Evolutionary conservation across 495 filamentous ascomycete species (phyloP).

Genomic region (Halenospora varia): DNA sequence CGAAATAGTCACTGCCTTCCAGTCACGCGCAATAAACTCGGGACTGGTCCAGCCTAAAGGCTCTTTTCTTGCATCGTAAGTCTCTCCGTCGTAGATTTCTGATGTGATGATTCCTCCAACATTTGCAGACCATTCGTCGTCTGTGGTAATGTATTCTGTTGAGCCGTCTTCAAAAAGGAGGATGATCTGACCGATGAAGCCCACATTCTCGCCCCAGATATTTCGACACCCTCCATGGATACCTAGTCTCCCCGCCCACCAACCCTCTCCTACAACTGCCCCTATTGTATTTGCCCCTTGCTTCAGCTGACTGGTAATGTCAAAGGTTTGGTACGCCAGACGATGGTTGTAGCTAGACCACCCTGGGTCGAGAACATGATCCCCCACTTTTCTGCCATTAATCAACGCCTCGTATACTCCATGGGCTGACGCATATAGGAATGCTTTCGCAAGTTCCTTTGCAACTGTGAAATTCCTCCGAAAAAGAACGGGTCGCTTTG

Average conservation of each 20-base stretch:
- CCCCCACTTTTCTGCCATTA: constrained; percentile 43
- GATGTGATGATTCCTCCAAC: constrained; percentile 36
- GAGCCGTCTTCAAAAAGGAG: constrained; percentile 39
- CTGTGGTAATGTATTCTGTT: constrained; percentile 29
- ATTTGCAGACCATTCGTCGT: constrained; percentile 38
- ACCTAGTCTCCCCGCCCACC: constrained; percentile 47
- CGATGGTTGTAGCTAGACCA: constrained; percentile 49
- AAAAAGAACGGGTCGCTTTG: not conserved
- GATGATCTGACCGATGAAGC: constrained; percentile 40
- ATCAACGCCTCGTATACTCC: constrained; percentile 47
- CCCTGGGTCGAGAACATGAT: constrained; percentile 42
- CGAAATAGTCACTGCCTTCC: not conserved
- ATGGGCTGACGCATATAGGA: constrained; percentile 47
- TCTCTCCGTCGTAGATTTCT: constrained; percentile 52
- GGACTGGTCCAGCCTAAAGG: constrained; percentile 13
- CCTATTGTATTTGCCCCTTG: constrained; percentile 37
- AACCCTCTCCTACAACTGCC: constrained; percentile 48
- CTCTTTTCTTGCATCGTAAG: constrained; percentile 36
- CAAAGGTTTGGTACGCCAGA: constrained; percentile 44
- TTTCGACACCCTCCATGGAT: constrained; percentile 31
- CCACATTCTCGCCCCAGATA: constrained; percentile 42
- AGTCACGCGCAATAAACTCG: constrained; percentile 12
- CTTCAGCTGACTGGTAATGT: constrained; percentile 34
- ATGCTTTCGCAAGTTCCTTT: constrained; percentile 21
- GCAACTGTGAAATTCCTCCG: not conserved